Evolutionary conservation across 2,329 filamentous ascomycete species (phyloP), one percentile per base, ranked within the genome.

Genomic region (Sporothrix protearum): DNA sequence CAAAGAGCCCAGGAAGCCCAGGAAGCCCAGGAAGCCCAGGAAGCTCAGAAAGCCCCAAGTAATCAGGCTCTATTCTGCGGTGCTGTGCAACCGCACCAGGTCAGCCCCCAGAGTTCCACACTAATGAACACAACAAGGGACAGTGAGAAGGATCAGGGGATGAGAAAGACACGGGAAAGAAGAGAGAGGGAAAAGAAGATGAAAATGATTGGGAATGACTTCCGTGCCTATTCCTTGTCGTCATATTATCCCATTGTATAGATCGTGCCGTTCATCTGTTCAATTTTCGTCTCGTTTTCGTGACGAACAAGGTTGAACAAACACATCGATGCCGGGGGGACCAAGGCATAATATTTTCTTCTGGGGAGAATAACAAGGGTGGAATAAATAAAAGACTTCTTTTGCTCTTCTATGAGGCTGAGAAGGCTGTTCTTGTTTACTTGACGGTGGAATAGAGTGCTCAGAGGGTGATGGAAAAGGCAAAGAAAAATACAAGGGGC

Each of bases 201-300:
- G 14, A 16, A 42, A 42, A 42, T 39, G 39, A 12, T 42, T 42
- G 39, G n/a, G n/a, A n/a, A n/a, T n/a, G n/a, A n/a, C n/a, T n/a
- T n/a, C n/a, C n/a, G n/a, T n/a, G 25, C 30, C 12, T 10, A 28
- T 25, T 25, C 33, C 19, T n/a, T 3, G 33, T 42, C 33, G 8
- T 25, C 36, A 16, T 39, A 14, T 19, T 42, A 10, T 45, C 5
- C 33, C n/a, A 28, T 28, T 10, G 42, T 42, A 63, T 45, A 45
- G 36, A 45, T 45, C n/a, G n/a, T 28, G 12, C 22, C 12, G 57
- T 42, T 61, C 22, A 14, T 28, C 59, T 28, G 22, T 42, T 63
- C 14, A 10, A 4, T 45, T 63, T 64, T 64, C 59, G 59, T 64
- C 57, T 12, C 22, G n/a, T 61, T 59, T 61, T 61, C 57, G 57